Percentiles rank a stretch among this genome's conserved stretches.
These are phyloP conservation scores for Penicillium verrucosum DNA, from an alignment of 2,329 filamentous ascomycete genomes.

Conservation along the genomic window DNA sequence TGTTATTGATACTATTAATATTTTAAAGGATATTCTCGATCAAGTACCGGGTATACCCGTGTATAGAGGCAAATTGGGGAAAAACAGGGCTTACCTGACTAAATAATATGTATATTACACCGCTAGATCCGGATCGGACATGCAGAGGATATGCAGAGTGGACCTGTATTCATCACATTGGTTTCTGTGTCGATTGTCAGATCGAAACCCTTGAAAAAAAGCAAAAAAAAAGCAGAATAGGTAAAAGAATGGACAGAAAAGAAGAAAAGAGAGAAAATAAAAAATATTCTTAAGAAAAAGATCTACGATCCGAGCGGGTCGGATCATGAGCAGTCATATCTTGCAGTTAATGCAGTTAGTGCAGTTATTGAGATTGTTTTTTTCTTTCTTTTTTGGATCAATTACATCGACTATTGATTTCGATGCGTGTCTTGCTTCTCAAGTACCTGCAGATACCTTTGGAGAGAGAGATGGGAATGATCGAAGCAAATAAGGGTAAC, in stretches of 20 bases:
- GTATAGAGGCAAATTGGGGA: background rate
- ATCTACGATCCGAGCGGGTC: conserved; percentile 15
- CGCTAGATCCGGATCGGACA: conserved; percentile 23
- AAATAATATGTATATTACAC: conserved; percentile 22
- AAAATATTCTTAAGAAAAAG: background rate
- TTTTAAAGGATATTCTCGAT: background rate
- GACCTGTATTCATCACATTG: conserved; percentile 23
- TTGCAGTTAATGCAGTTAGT: background rate
- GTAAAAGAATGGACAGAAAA: background rate
- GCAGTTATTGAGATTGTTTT: conserved; percentile 1
- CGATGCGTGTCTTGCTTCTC: background rate
- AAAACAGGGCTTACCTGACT: conserved; percentile 8
- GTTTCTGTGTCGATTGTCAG: conserved; percentile 11
- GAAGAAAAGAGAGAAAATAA: background rate
- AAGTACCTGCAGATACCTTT: conserved; percentile 20
- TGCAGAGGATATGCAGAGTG: conserved; percentile 8
- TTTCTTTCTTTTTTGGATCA: background rate
- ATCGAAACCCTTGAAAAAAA: conserved; percentile 2
- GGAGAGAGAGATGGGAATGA: background rate
- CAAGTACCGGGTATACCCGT: background rate
- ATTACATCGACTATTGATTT: conserved; percentile 12
- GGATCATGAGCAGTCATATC: conserved; percentile 19
- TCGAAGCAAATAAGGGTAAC: background rate
- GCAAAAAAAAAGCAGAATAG: background rate
- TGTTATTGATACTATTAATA: background rate